A percentile compares a stretch with the other conserved stretches of the same genome.
Evolutionary conservation across 176 grass and related monocot genomes (phyloP).

Genomic region (Musa troglodytarum): DNA sequence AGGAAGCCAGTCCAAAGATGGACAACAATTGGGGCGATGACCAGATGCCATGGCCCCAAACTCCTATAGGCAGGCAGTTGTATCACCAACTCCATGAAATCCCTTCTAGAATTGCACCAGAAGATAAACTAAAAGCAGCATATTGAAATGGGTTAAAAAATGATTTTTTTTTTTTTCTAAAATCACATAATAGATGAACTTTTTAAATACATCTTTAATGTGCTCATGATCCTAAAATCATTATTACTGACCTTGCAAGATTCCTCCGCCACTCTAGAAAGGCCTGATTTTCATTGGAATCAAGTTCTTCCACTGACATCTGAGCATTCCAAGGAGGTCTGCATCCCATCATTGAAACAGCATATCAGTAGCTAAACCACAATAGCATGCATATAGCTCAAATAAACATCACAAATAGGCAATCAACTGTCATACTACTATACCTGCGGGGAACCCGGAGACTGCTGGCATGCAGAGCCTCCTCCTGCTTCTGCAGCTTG

Average conservation of each 20-base stretch:
- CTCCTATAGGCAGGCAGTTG: too few relatives aligned
- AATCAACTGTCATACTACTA: not conserved
- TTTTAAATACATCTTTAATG: not conserved
- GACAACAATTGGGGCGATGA: too few relatives aligned
- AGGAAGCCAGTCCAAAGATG: too few relatives aligned
- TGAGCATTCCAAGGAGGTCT: slow-evolving; percentile 61
- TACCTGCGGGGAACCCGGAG: slow-evolving; percentile 74
- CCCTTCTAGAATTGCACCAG: not conserved
- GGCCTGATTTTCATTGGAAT: slow-evolving; percentile 50
- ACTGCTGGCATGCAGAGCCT: slow-evolving; percentile 55
- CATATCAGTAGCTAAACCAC: not conserved
- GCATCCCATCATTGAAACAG: slow-evolving; percentile 1
- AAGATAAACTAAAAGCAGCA: not conserved
- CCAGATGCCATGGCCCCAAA: too few relatives aligned
- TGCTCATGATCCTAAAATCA: too few relatives aligned
- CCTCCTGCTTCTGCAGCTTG: slow-evolving; percentile 57
- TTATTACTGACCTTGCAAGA: slow-evolving; percentile 53
- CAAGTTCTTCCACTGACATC: slow-evolving; percentile 76
- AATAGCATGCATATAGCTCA: not conserved
- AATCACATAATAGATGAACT: not conserved
- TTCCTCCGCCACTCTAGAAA: slow-evolving; percentile 83
- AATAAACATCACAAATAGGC: not conserved
- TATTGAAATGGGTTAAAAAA: too few relatives aligned
- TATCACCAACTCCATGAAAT: too few relatives aligned
- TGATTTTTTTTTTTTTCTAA: not conserved